Evolutionary conservation across 192 early-diverging fungal species (phyloP), one percentile per base, ranked within the genome.

Genomic region (Podila clonocystis): DNA sequence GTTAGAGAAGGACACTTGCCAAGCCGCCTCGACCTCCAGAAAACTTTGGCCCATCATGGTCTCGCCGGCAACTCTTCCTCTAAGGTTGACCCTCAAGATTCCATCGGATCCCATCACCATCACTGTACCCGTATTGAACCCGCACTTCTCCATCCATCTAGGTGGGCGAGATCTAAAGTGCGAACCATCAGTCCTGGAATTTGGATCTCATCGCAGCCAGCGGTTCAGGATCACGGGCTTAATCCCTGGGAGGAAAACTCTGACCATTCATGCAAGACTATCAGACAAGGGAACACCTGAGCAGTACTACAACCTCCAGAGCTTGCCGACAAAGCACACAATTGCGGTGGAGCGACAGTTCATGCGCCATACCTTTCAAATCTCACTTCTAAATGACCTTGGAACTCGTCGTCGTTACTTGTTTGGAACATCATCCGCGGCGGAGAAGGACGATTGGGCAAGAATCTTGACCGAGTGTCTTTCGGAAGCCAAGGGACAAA

Each of bases 341-440:
- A 84, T 92, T 55, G 86, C 90, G 0, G 85, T 92, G 24, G 91
- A 92, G 50, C 82, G 87, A 15, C 84, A 89, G 30, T 92, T 92
- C 69, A 87, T 92, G 88, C 70, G 87, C 45, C 87, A 91, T 60
- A 91, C 85, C 0, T 91, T 92, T 70, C 91, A 91, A 65, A 80
- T 91, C 52, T 86, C 82, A 0, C 82, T 90, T 50, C 36, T 82
- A 9, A 85, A 85, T 41, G 77, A 80, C 62, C 49, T 80, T 2
- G 77, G 77, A n/a, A 80, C 77, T 1, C 67, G 77, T n/a, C 65
- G 77, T 22, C 77, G 77, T 19, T 80, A 80, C 30, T 52, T 80
- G 15, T 80, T 80, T 73, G 77, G 77, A 8, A 67, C 77, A 15
- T 63, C 70, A 11, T 73, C 77, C 0, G 65, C 58, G 15, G 66